These are phyloP conservation scores for Melaleuca alternifolia DNA, from an alignment of 345 rosid genomes.

Conservation along the genomic window DNA sequence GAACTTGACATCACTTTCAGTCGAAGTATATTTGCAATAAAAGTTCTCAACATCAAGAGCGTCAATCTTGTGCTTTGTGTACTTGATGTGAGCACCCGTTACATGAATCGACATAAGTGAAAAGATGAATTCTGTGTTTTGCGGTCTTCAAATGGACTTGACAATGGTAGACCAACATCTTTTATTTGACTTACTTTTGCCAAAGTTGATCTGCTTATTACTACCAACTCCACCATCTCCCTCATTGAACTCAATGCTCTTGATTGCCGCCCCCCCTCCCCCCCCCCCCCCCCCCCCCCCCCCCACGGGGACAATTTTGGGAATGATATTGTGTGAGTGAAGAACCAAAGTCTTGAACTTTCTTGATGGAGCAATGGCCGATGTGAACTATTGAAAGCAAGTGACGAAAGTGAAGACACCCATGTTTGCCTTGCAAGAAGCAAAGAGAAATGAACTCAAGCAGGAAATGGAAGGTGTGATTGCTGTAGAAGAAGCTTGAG, in stretches of 20 bases:
- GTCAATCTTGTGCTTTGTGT: conserved; percentile 3
- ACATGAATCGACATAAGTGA: neutral
- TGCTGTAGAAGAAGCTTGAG: neutral
- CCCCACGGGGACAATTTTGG: neutral
- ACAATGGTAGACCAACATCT: neutral
- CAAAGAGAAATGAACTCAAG: neutral
- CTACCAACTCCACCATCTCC: conserved; percentile 1
- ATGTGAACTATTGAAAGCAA: neutral
- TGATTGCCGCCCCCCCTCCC: too few relatives aligned
- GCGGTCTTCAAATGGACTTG: neutral
- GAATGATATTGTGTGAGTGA: neutral
- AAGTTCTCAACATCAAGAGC: neutral
- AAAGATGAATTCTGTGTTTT: neutral
- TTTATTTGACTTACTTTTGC: neutral
- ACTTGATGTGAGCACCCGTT: neutral
- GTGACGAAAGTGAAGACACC: neutral
- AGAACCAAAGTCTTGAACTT: neutral
- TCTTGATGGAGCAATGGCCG: neutral
- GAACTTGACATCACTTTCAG: neutral
- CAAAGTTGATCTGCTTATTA: neutral
- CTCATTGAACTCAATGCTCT: neutral
- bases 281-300: too few relatives aligned
- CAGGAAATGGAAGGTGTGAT: neutral
- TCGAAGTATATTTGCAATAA: neutral
- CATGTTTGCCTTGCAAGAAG: neutral